These are phyloP conservation scores for Microcyclospora tardicrescens DNA, from an alignment of 2,329 filamentous ascomycete species.

Conservation along the genomic window DNA sequence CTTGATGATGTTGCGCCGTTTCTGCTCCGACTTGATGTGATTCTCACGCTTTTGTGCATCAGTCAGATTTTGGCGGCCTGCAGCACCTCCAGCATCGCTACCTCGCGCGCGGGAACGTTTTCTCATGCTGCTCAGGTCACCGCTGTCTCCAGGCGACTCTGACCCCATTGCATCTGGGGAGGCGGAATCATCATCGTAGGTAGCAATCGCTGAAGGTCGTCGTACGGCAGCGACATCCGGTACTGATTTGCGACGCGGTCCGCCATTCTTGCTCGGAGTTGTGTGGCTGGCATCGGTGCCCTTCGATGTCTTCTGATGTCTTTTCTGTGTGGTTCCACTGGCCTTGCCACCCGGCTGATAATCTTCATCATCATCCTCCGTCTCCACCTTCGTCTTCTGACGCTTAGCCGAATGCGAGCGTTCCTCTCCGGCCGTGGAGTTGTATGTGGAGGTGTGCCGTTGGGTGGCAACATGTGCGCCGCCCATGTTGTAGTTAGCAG, in stretches of 20 bases:
- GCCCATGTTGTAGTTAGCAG: background rate
- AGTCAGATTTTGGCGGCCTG: conserved; percentile 43
- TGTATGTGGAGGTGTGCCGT: background rate
- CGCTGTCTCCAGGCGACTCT: background rate
- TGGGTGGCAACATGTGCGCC: background rate
- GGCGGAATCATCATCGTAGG: background rate
- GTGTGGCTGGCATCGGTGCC: conserved; percentile 1
- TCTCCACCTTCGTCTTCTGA: no score
- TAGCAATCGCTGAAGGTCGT: background rate
- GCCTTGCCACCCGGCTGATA: background rate
- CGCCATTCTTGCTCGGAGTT: conserved; percentile 2
- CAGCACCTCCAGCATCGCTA: background rate
- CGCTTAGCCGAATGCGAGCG: no score
- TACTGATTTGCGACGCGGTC: conserved; percentile 8
- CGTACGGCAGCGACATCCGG: background rate
- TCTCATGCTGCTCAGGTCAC: background rate
- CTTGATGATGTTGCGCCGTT: conserved; percentile 68
- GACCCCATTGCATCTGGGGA: conserved; percentile 1
- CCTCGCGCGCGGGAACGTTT: no score
- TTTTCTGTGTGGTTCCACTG: conserved; percentile 1
- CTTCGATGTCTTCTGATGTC: background rate
- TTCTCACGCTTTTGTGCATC: conserved; percentile 77
- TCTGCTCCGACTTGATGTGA: conserved; percentile 79
- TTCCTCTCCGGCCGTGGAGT: no score
- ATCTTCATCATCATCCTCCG: no score